phyloP scores from a whole-genome alignment of 78 protist species.

The Dictyostelium capitatum region DNA sequence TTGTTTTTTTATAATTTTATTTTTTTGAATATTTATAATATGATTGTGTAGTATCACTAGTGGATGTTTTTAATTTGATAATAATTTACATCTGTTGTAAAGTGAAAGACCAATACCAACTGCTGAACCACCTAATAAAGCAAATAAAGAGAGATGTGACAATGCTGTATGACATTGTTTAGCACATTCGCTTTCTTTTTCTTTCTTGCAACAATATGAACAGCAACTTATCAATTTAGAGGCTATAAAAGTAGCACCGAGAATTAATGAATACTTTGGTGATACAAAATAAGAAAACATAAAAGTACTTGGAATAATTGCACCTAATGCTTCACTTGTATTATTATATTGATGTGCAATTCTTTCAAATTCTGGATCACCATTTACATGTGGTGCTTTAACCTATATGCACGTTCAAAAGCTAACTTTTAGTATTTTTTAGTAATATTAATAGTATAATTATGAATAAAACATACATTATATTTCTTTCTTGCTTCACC shows the following conservation, averaged over 20 bases:
- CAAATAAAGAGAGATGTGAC: neutral
- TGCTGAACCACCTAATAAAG: constrained; percentile 16
- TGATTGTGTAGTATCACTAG: neutral
- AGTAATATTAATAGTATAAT: no score
- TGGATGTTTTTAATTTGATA: neutral
- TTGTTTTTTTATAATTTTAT: no score
- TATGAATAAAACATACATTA: constrained; percentile 31
- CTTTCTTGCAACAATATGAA: constrained; percentile 13
- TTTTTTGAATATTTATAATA: no score
- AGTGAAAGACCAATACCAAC: constrained; percentile 6
- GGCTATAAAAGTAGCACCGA: constrained; percentile 33
- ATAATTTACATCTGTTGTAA: constrained; percentile 19
- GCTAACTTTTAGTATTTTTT: no score
- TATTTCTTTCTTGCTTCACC: constrained; percentile 19
- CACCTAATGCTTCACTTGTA: constrained; percentile 19
- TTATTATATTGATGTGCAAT: neutral
- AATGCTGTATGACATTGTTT: neutral
- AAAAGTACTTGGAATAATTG: constrained; percentile 21
- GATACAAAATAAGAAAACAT: constrained; percentile 43
- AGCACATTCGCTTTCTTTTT: constrained; percentile 15
- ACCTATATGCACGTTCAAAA: no score
- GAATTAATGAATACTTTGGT: constrained; percentile 34
- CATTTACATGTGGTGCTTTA: constrained; percentile 42
- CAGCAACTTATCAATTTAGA: constrained; percentile 40
- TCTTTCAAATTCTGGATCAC: constrained; percentile 49